Evolutionary conservation across 2,329 filamentous ascomycete species (phyloP).

Genomic region (Paecilomyces sp.): DNA sequence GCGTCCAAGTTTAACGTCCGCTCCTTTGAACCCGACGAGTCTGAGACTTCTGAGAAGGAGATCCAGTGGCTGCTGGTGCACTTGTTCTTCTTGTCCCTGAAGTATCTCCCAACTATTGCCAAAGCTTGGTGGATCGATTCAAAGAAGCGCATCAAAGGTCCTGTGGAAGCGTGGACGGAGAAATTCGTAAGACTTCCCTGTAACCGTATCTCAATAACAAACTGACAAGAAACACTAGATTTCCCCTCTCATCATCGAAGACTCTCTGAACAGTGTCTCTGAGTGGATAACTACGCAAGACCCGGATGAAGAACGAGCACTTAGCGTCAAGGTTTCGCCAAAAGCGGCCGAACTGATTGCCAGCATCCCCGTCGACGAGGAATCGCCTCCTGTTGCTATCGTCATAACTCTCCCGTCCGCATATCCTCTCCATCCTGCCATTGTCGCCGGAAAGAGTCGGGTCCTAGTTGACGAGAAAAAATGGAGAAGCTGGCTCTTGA

Average conservation of each 20-base stretch:
- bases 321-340: conserved; percentile 64
- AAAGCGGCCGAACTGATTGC: conserved; percentile 71
- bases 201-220: neutral
- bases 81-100: conserved; percentile 75
- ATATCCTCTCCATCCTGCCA: conserved; percentile 75
- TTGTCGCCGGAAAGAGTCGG: conserved; percentile 69
- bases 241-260: conserved; percentile 33
- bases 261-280: conserved; percentile 31
- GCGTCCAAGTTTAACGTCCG: conserved; percentile 64
- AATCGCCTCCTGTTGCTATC: conserved; percentile 72
- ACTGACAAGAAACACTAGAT: conserved; percentile 22
- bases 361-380: conserved; percentile 81
- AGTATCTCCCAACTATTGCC: conserved; percentile 68
- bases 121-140: conserved; percentile 80
- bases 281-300: conserved; percentile 39
- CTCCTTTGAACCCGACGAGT: conserved; percentile 52
- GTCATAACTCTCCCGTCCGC: conserved; percentile 70
- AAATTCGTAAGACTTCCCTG: conserved; percentile 66
- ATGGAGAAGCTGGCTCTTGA: conserved; percentile 86
- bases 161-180: conserved; percentile 78
- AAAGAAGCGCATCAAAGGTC: conserved; percentile 68
- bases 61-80: conserved; percentile 80
- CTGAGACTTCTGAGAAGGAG: conserved; percentile 62
- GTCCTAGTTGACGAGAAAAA: conserved; percentile 86
- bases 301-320: conserved; percentile 44